These are phyloP conservation scores for Colletotrichum phormii DNA, from an alignment of 2,329 filamentous ascomycete genomes.

Conservation along the genomic window DNA sequence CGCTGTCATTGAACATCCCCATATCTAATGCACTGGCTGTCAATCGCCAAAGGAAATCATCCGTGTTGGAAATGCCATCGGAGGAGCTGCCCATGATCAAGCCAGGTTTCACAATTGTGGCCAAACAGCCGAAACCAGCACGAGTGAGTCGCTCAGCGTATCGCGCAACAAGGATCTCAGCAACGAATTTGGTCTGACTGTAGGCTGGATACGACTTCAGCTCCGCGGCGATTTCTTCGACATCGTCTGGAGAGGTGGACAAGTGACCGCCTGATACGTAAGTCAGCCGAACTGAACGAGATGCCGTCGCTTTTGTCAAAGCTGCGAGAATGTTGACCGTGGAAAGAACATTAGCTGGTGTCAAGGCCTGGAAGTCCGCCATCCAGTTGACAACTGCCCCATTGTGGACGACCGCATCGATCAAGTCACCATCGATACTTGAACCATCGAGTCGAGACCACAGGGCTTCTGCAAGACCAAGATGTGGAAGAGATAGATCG, in stretches of 20 bases:
- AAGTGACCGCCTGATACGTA: conserved; percentile 30
- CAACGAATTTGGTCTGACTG: conserved; percentile 41
- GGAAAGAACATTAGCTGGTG: conserved; percentile 16
- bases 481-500: conserved; percentile 8
- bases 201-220: conserved; percentile 33
- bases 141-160: neutral
- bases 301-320: neutral
- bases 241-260: conserved; percentile 19
- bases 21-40: conserved; percentile 35
- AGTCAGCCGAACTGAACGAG: conserved; percentile 6
- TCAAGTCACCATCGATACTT: neutral
- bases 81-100: conserved; percentile 39
- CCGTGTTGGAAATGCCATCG: conserved; percentile 39
- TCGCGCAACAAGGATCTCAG: conserved; percentile 37
- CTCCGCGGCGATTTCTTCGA: neutral
- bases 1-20: conserved; percentile 20
- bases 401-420: conserved; percentile 27
- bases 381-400: conserved; percentile 34
- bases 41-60: conserved; percentile 42
- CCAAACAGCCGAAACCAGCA: neutral
- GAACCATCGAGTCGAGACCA: conserved; percentile 23
- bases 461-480: conserved; percentile 6
- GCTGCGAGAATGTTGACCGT: conserved; percentile 21
- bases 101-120: conserved; percentile 40
- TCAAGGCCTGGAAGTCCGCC: conserved; percentile 19